Evolutionary conservation across 441 rosid species (phyloP), one percentile per base, ranked within the genome.

Genomic region (Gossypium gossypioides): DNA sequence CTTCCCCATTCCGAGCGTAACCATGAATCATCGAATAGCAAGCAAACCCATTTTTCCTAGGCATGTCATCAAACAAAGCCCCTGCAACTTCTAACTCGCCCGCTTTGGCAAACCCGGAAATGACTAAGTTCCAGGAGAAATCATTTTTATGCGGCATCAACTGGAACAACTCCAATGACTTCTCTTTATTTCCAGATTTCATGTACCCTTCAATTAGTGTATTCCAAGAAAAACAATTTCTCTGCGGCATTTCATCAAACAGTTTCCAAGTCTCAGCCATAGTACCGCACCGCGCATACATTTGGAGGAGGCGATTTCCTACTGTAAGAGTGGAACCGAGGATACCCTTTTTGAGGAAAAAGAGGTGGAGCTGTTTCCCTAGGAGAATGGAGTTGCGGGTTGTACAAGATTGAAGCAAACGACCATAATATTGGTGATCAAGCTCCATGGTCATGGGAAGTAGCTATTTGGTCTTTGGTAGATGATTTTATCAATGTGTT

Each of bases 171-270:
- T 78, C 75, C 22, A 88, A 29, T 0, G 98, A 83, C 46, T 60
- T 81, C 0, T 40, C 77, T 61, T 60, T 77, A 12, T 85, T 69
- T 34, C 96, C 90, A 9, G 68, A 77, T 48, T 77, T 87, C 89
- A 91, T 66, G 60, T 85, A 88, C 52, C 91, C 96, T 76, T 91
- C 94, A 69, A 91, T 82, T 80, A 93, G 78, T 1, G 91, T 81
- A 81, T 93, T 93, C 97, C 96, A 93, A 0, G 97, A 80, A 79
- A 89, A 93, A 78, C 50, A 76, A 78, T 88, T 93, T 76, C 82
- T 83, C 0, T 69, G 73, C 10, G 86, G 83, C 94, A 93, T 87
- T 83, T 88, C 92, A 13, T 88, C 87, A 81, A 89, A 91, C 85
- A 91, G 25, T 2, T 63, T 79, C 56, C 68, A 81, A 0, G 92